phyloP scores from a whole-genome alignment of 1,284 basidiomycete genomes.

The Agaricales sp. region DNA sequence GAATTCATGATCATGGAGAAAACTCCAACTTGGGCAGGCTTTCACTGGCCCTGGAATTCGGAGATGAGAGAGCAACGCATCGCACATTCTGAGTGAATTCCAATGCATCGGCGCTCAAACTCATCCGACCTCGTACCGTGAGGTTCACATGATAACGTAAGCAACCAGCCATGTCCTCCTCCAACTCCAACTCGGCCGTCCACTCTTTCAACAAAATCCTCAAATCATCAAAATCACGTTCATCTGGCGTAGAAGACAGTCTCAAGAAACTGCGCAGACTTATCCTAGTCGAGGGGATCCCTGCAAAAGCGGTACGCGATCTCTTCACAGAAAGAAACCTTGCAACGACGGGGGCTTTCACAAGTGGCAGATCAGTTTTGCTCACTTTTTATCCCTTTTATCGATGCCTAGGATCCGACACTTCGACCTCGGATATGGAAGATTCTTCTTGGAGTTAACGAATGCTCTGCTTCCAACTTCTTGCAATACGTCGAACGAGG shows the following conservation, averaged over 20 bases:
- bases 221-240: neutral
- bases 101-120: too few relatives aligned
- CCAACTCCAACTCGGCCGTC: neutral
- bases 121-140: too few relatives aligned
- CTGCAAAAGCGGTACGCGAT: slow-evolving; percentile 45
- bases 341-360: slow-evolving; percentile 1
- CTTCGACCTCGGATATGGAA: slow-evolving; percentile 85
- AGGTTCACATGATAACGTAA: neutral
- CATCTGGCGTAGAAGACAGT: neutral
- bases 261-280: slow-evolving; percentile 68
- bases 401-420: slow-evolving; percentile 48
- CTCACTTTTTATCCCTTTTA: slow-evolving; percentile 9
- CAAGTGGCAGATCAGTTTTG: slow-evolving; percentile 8
- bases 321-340: slow-evolving; percentile 1
- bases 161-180: neutral
- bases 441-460: slow-evolving; percentile 75
- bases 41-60: too few relatives aligned
- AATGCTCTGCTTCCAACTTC: slow-evolving; percentile 68
- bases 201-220: neutral
- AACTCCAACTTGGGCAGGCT: too few relatives aligned
- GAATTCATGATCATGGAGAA: too few relatives aligned
- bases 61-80: too few relatives aligned
- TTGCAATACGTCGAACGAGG: slow-evolving; percentile 76
- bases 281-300: slow-evolving; percentile 84
- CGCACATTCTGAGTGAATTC: too few relatives aligned